Base-by-base conservation (phyloP, 495 filamentous ascomycete genomes). In the Talaromyces thailandensis region DNA sequence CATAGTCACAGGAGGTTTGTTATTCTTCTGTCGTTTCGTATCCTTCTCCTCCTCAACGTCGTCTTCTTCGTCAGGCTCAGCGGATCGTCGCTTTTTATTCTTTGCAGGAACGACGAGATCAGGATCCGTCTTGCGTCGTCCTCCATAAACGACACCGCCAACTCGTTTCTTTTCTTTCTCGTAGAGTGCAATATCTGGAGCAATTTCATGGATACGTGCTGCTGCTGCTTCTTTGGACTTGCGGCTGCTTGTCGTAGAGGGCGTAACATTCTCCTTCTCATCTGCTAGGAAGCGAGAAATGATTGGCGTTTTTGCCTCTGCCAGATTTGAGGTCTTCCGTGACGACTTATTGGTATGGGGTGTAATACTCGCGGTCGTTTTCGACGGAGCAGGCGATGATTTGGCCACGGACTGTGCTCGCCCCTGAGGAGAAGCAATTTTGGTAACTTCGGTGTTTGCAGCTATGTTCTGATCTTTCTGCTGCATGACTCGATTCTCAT, bases 141-240 rank as follows among this genome's bases (percentile, higher is more conserved):
- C 84, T 28, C 91, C 92, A 58, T 92, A 89, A 67, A 90, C 88
- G 2, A 92, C 83, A 37, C 88, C 86, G n/a, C 92, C 92, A 45
- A 89, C 88, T 23, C 85, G 84, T 76, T 94, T 96, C 78, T 79
- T 91, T 73, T 99, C 94, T 68, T 96, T 97, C 70, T 99, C 88
- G 69, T 92, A 97, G 57, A 93, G 76, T 7, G 86, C 87, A 65
- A 97, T 90, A 71, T 97, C 94, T 0, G 85, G 81, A 9, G 90
- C 92, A 25, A 89, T 73, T 24, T 85, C 82, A 58, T 94, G 91
- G 3, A 98, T 75, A 58, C 81, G 86, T 4, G 87, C 86, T 3
- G 87, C 75, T 32, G 95, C 94, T 63, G 86, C 85, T 3, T 89
- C 87, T 68, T 97, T 97, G 7, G 94, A 93, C 67, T 88, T 91